Percentiles rank a stretch among this genome's conserved stretches.
These are phyloP conservation scores for Pichia sp. DNA, from an alignment of 1,139 yeast species.

Conservation along the genomic window DNA sequence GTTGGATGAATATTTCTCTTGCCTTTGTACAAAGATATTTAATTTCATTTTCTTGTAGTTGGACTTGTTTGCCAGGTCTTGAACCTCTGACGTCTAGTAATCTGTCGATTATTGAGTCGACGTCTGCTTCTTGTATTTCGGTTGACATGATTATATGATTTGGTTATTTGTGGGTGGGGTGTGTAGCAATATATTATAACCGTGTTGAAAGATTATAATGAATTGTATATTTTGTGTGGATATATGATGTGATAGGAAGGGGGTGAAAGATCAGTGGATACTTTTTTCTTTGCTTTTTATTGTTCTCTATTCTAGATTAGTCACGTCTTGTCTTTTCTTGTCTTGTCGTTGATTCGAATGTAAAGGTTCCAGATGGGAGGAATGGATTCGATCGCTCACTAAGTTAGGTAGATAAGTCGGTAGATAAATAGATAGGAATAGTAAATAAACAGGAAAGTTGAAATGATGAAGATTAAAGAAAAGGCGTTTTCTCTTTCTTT, in stretches of 20 bases:
- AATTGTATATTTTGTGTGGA: background rate
- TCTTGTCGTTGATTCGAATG: background rate
- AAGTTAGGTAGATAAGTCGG: background rate
- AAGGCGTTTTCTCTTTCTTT: background rate
- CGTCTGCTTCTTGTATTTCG: constrained; percentile 84
- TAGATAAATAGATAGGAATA: background rate
- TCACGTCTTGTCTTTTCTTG: background rate
- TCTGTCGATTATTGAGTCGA: constrained; percentile 95
- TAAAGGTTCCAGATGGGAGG: background rate
- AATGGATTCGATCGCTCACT: background rate
- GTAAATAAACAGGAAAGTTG: background rate
- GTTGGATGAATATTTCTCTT: constrained; percentile 94
- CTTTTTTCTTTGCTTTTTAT: background rate
- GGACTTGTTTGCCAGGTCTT: constrained; percentile 96
- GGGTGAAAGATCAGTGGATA: background rate
- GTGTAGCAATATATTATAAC: background rate
- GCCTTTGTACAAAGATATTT: constrained; percentile 96
- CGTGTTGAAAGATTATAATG: background rate
- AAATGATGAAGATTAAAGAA: background rate
- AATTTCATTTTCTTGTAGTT: constrained; percentile 88
- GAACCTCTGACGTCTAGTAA: constrained; percentile 96
- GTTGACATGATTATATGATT: constrained; percentile 8
- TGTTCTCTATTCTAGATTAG: background rate
- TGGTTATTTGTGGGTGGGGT: background rate
- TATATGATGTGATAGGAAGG: background rate